Evolutionary conservation across 495 filamentous ascomycete species (phyloP).

Genomic region (Geopyxis carbonaria): DNA sequence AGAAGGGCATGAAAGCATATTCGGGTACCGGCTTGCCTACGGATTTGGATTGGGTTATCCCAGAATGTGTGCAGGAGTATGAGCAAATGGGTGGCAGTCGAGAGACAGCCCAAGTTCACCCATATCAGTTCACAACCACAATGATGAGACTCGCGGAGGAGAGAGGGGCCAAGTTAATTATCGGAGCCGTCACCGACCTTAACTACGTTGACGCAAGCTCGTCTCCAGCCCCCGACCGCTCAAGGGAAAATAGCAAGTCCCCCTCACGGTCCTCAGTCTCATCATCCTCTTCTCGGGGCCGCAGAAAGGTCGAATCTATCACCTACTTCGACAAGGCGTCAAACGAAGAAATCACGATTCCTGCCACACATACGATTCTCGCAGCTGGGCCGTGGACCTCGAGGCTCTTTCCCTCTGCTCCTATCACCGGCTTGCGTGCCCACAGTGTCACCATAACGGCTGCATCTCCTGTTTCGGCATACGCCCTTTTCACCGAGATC

Average conservation of each 20-base stretch:
- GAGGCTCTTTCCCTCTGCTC: conserved; percentile 51
- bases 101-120: conserved; percentile 84
- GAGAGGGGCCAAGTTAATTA: conserved; percentile 51
- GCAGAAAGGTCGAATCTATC: conserved; percentile 42
- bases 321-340: conserved; percentile 56
- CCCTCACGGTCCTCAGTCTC: conserved; percentile 17
- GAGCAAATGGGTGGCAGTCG: conserved; percentile 61
- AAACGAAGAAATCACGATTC: conserved; percentile 39
- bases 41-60: conserved; percentile 76
- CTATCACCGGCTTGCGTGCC: conserved; percentile 65
- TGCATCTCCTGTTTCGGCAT: conserved; percentile 56
- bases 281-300: conserved; percentile 9
- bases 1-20: conserved; percentile 31
- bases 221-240: conserved; percentile 5
- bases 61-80: conserved; percentile 48
- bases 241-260: conserved; percentile 9
- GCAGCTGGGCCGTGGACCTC: conserved; percentile 84
- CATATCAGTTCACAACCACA: conserved; percentile 75
- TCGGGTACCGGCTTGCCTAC: conserved; percentile 42
- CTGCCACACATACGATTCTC: conserved; percentile 66
- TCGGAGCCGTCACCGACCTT: conserved; percentile 50
- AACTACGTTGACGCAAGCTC: conserved; percentile 31
- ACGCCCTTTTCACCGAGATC: conserved; percentile 85
- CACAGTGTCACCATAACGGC: conserved; percentile 79
- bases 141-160: conserved; percentile 68